Percentiles rank a stretch among this genome's conserved stretches.
phyloP scores from a whole-genome alignment of 257 asterid species.

The Petunia axillaris region DNA sequence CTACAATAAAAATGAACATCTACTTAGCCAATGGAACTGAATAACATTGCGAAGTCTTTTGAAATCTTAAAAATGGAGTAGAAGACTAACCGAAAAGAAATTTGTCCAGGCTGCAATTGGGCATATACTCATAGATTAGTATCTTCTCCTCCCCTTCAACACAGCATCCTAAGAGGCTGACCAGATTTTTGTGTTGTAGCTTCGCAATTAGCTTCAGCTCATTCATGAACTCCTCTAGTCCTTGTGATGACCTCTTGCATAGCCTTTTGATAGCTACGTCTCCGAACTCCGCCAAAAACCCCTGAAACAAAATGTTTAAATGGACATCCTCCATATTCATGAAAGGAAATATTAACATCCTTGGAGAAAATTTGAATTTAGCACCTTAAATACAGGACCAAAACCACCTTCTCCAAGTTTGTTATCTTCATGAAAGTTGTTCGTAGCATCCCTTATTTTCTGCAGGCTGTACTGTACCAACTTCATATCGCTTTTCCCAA shows the following conservation, averaged over 20 bases:
- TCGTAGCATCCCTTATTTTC: constrained; percentile 25
- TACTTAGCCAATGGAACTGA: background rate
- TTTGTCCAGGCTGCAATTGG: constrained; percentile 31
- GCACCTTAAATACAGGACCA: constrained; percentile 34
- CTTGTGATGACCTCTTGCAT: constrained; percentile 36
- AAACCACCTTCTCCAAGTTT: constrained; percentile 35
- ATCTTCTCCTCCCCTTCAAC: constrained; percentile 34
- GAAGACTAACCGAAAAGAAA: constrained; percentile 32
- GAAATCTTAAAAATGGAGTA: background rate
- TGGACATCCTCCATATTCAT: background rate
- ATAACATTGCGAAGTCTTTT: background rate
- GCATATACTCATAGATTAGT: constrained; percentile 29
- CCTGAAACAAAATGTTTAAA: constrained; percentile 24
- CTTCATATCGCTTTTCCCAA: constrained; percentile 4
- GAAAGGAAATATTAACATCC: background rate
- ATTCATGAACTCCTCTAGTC: constrained; percentile 39
- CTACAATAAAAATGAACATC: background rate
- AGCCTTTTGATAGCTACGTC: constrained; percentile 43
- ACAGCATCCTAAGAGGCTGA: constrained; percentile 31
- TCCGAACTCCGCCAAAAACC: constrained; percentile 20
- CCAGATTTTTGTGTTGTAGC: constrained; percentile 25
- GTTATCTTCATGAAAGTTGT: constrained; percentile 22
- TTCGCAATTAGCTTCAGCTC: constrained; percentile 26
- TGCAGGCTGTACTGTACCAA: constrained; percentile 2
- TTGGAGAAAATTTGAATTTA: background rate